Evolutionary conservation across 2,329 filamentous ascomycete genomes (phyloP).

Genomic region (Neocatenulostroma microsporum): DNA sequence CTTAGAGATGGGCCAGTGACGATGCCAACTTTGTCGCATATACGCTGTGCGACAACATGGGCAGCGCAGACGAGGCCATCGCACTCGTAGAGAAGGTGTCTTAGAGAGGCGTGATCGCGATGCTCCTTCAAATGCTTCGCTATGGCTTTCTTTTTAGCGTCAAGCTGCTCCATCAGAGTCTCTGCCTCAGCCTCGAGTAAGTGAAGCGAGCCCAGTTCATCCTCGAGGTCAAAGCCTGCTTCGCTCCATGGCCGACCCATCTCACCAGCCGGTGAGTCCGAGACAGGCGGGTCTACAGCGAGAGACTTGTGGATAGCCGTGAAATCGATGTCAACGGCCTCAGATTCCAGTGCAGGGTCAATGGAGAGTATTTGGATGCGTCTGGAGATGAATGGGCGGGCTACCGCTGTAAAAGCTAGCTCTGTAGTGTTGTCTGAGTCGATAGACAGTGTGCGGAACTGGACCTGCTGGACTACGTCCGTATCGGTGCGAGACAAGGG

Average conservation of each 20-base stretch:
- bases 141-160: conserved; percentile 27
- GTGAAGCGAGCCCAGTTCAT: conserved; percentile 35
- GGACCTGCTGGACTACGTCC: no score
- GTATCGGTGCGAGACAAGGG: no score
- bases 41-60: conserved; percentile 28
- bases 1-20: conserved; percentile 14
- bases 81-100: conserved; percentile 36
- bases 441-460: no score
- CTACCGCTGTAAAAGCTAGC: no score
- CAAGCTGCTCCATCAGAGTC: conserved; percentile 19
- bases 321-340: background rate
- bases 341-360: no score
- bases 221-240: conserved; percentile 22
- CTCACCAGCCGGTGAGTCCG: background rate
- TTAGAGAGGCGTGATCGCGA: conserved; percentile 31
- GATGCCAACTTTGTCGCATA: conserved; percentile 26
- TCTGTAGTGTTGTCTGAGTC: no score
- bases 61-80: conserved; percentile 37
- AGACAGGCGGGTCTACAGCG: background rate
- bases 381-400: no score
- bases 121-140: conserved; percentile 33
- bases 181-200: conserved; percentile 23
- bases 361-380: no score
- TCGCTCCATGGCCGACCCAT: background rate
- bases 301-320: background rate